Evolutionary conservation across 1,284 basidiomycete genomes (phyloP), one percentile per base, ranked within the genome.

Genomic region (Ceratobasidium sp.): DNA sequence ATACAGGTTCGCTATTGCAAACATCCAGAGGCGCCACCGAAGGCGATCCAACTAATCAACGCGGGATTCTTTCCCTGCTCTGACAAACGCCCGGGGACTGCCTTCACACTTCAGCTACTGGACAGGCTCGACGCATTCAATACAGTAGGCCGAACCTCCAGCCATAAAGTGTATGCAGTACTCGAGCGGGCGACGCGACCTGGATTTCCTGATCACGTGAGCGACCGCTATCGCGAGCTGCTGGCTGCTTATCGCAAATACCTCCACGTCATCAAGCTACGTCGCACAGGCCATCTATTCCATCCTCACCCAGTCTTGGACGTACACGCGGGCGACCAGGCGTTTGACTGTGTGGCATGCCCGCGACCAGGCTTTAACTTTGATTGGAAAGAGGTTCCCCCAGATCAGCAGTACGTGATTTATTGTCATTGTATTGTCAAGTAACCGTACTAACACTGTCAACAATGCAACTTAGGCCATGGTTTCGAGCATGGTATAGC

Each of bases 181-280:
- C 61, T 75, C 1, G 28, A 33, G 9, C 46, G 38, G 1, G 23
- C 23, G 3, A 54, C 71, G 4, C 52, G 56, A 17, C 17, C 71
- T 7, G 59, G 71, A 5, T 64, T 64, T 26, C 62, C 71, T 1
- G 46, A 15, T 9, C 15, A 64, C 9, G 71, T 75, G 2, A 20
- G 10, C n/a, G 71, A 75, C n/a, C 71, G 61, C 2, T 75, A 75
- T 42, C 71, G 61, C 7, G 71, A 75, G n/a, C 20, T 75, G 10
- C 20, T 46, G 9, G 9, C 26, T 13, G 46, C 71, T 20, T 28
- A 75, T 15, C 23, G 61, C 17, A 33, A 48, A 23, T 75, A 23
- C n/a, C 64, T 66, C 5, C 64, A 50, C 26, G 23, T 66, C 20
- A 23, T n/a, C 6, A 46, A 66, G 10, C n/a, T 66, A 20, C 38